A percentile compares a stretch with the other conserved stretches of the same genome.
phyloP scores from a whole-genome alignment of 1,284 basidiomycete genomes.

The Sphaerobolus stellatus region DNA sequence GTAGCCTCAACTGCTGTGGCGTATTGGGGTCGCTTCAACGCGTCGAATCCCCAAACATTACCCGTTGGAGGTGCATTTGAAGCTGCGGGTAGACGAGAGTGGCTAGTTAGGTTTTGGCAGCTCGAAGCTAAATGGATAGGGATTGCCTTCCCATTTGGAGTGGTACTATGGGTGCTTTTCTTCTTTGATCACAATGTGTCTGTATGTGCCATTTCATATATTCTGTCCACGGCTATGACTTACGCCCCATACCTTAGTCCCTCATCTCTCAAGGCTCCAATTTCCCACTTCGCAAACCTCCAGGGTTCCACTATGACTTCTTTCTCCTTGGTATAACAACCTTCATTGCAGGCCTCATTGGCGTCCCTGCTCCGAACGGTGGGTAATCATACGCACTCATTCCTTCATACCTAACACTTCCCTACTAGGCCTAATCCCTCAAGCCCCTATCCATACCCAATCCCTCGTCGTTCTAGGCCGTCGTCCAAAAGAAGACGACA shows the following conservation, averaged over 20 bases:
- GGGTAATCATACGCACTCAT: background rate
- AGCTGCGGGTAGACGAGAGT: conserved; percentile 72
- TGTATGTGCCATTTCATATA: conserved; percentile 39
- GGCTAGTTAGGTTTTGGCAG: conserved; percentile 93
- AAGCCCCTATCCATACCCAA: conserved; percentile 92
- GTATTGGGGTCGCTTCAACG: conserved; percentile 81
- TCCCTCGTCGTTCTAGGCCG: conserved; percentile 78
- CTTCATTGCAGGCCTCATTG: conserved; percentile 87
- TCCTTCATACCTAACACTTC: background rate
- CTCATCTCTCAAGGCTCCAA: conserved; percentile 92
- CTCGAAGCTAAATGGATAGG: conserved; percentile 89
- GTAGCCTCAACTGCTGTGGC: conserved; percentile 71
- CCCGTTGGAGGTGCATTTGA: conserved; percentile 70
- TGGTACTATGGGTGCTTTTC: conserved; percentile 71
- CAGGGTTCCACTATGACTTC: conserved; percentile 91
- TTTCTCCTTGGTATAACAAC: conserved; percentile 91
- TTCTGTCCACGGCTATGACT: background rate
- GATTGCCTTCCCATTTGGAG: conserved; percentile 72
- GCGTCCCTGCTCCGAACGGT: conserved; percentile 92
- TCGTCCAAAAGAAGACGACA: too few relatives aligned
- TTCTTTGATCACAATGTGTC: conserved; percentile 87
- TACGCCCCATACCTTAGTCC: conserved; percentile 46
- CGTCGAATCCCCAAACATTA: conserved; percentile 62
- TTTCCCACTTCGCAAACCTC: conserved; percentile 88
- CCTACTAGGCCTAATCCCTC: conserved; percentile 68